These are phyloP conservation scores for Hygrophila difformis DNA, from an alignment of 257 asterid genomes.

Conservation along the genomic window DNA sequence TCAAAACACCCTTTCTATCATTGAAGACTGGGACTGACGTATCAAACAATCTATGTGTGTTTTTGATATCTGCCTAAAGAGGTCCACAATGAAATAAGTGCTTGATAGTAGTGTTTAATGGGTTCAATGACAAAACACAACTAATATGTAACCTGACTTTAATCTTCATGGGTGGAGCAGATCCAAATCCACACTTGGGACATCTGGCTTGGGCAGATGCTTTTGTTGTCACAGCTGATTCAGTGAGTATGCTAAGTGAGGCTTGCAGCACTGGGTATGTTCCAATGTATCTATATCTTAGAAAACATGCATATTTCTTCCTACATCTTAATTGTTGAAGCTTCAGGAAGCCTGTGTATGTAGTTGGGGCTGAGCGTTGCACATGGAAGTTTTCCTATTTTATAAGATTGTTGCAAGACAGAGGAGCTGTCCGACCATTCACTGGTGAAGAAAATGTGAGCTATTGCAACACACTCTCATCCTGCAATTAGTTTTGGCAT, in stretches of 20 bases:
- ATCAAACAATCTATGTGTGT: too few relatives aligned
- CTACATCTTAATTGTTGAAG: constrained; percentile 18
- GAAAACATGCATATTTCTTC: neutral
- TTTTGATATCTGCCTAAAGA: too few relatives aligned
- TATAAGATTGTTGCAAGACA: constrained; percentile 36
- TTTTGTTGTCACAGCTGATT: constrained; percentile 82
- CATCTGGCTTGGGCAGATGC: constrained; percentile 91
- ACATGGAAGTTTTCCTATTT: constrained; percentile 80
- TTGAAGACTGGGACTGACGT: too few relatives aligned
- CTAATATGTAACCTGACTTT: constrained; percentile 2
- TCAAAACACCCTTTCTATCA: too few relatives aligned
- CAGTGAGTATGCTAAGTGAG: constrained; percentile 91
- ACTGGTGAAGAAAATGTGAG: constrained; percentile 69
- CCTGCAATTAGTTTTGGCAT: too few relatives aligned
- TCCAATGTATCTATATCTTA: neutral
- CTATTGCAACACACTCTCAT: constrained; percentile 2
- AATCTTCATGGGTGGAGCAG: constrained; percentile 33
- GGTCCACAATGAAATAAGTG: too few relatives aligned
- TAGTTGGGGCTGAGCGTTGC: constrained; percentile 71
- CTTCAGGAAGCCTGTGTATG: constrained; percentile 91
- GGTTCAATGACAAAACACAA: too few relatives aligned
- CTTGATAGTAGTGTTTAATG: too few relatives aligned
- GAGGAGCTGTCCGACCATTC: constrained; percentile 60
- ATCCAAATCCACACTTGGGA: constrained; percentile 87
- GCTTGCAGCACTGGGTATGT: constrained; percentile 94